Base-by-base conservation (phyloP, 2,329 filamentous ascomycete species). In the Penicillium janthinellum region DNA sequence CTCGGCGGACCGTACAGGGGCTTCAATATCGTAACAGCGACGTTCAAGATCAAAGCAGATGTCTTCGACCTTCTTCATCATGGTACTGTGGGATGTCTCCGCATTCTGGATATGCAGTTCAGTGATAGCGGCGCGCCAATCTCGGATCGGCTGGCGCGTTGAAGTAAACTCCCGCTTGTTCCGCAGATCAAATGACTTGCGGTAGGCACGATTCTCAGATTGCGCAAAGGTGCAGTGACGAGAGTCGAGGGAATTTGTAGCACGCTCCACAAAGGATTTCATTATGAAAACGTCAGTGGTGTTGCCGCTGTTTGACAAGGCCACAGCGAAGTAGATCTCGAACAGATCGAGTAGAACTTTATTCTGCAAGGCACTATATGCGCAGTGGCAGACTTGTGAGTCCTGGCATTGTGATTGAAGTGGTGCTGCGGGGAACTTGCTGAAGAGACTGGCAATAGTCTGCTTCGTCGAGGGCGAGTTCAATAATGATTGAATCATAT, bases 41-140 rank as follows among this genome's bases (percentile, higher is more conserved):
- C 72, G 73, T 64, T 88, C 85, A 1, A 88, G 74, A 57, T 86
- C 83, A 25, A 79, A 77, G 65, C 84, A 87, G 12, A 84, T 80
- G 37, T 82, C 78, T 15, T 80, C 77, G 15, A 87, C 79, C 20
- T 81, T 77, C 10, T 77, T 74, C 31, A 83, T 70, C 8, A 87
- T 72, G 1, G 71, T 73, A n/a, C 82, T 75, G 7, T 82, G 75
- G 35, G 82, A 79, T 28, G 76, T 72, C 14, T 71, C 73, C 14
- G 79, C 75, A 63, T 77, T 75, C 25, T 73, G 69, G 34, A 75
- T 69, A n/a, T 87, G 71, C 12, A 79, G 76, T 7, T 75, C 71
- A 0, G 75, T 73, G 11, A 87, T 68, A 3, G 74, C 76, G 37
- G 75, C 65, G 61, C 78, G 78, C 85, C 85, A 88, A 60, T 85